Percentiles rank a stretch among this genome's conserved stretches.
phyloP scores from a whole-genome alignment of 2,329 filamentous ascomycete species.

The Paecilomyces fulvus region DNA sequence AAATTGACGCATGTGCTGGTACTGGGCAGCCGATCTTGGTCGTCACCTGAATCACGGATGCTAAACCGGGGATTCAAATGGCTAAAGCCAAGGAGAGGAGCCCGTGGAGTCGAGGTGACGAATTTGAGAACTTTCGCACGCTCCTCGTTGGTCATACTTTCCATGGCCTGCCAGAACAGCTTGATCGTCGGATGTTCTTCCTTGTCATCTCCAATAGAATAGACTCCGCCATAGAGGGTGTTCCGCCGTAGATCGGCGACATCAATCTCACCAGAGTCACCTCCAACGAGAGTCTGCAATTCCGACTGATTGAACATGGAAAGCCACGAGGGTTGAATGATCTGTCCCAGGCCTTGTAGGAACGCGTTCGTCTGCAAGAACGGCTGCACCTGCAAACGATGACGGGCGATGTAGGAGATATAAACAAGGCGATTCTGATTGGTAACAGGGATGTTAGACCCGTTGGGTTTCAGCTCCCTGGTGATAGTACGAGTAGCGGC shows the following conservation, averaged over 20 bases:
- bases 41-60: slow-evolving; percentile 73
- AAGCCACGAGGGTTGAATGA: slow-evolving; percentile 88
- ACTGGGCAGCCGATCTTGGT: slow-evolving; percentile 74
- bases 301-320: slow-evolving; percentile 98
- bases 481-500: slow-evolving; percentile 54
- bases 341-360: slow-evolving; percentile 71
- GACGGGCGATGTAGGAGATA: slow-evolving; percentile 81
- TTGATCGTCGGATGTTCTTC: slow-evolving; percentile 76
- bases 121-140: slow-evolving; percentile 85
- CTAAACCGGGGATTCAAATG: slow-evolving; percentile 79
- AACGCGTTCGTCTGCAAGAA: slow-evolving; percentile 78
- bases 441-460: slow-evolving; percentile 69
- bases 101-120: slow-evolving; percentile 85
- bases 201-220: slow-evolving; percentile 79
- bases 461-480: slow-evolving; percentile 66
- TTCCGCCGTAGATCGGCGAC: slow-evolving; percentile 76
- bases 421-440: slow-evolving; percentile 93
- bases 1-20: slow-evolving; percentile 95
- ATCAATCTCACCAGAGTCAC: slow-evolving; percentile 77
- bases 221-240: slow-evolving; percentile 81
- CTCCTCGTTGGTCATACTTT: slow-evolving; percentile 64
- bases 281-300: slow-evolving; percentile 85
- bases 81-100: slow-evolving; percentile 79
- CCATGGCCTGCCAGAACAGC: slow-evolving; percentile 88
- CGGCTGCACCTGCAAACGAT: slow-evolving; percentile 75